Conservation (phyloP, 1,139 yeast genomes). For the Magnusiomyces sp. region DNA sequence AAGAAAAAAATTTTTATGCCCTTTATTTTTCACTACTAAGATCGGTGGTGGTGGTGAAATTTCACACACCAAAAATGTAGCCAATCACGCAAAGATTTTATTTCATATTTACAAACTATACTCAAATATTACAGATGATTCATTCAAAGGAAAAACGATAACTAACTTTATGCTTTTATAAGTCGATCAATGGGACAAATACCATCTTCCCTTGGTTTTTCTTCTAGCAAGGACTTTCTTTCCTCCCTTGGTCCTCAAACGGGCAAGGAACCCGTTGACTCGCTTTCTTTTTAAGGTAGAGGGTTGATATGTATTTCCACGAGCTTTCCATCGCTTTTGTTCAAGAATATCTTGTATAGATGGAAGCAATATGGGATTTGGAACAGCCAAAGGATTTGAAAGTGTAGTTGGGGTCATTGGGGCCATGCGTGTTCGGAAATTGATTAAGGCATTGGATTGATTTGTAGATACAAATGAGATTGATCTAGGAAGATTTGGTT, state of each 20-base stretch:
- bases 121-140: too few species aligned
- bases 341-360: slow-evolving; percentile 24
- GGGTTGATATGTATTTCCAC: slow-evolving; percentile 95
- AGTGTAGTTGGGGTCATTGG: slow-evolving; percentile 9
- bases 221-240: slow-evolving; percentile 72
- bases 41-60: too few species aligned
- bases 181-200: slow-evolving; percentile 52
- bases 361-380: slow-evolving; percentile 7
- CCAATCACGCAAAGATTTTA: too few species aligned
- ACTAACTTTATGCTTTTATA: too few species aligned
- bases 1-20: too few species aligned
- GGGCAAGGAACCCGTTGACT: slow-evolving; percentile 83
- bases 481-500: not conserved
- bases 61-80: too few species aligned
- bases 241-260: slow-evolving; percentile 71
- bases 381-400: slow-evolving; percentile 13
- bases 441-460: slow-evolving; percentile 15
- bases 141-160: too few species aligned
- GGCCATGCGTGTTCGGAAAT: slow-evolving; percentile 13
- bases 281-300: slow-evolving; percentile 85
- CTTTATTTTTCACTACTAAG: too few species aligned
- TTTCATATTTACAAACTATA: too few species aligned
- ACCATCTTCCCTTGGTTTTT: slow-evolving; percentile 90
- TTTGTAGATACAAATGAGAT: slow-evolving; percentile 17
- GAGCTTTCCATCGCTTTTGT: slow-evolving; percentile 59